phyloP scores from a whole-genome alignment of 768 basidiomycete genomes.

The Mycena floridula region DNA sequence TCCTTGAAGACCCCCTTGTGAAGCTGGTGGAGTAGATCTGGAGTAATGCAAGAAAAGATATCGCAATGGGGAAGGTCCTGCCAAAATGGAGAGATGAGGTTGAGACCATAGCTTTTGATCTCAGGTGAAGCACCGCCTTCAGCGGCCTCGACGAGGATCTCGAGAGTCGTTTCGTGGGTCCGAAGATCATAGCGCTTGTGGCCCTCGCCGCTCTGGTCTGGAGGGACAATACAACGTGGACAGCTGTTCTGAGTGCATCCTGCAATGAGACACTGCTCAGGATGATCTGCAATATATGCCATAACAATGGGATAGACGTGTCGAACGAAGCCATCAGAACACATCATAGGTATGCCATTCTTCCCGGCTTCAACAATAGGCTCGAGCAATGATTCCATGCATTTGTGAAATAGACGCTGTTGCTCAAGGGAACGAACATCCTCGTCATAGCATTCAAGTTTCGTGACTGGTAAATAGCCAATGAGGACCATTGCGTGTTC shows the following conservation, averaged over 20 bases:
- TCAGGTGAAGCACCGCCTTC: background rate
- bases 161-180: background rate
- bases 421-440: too few species aligned
- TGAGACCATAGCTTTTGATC: background rate
- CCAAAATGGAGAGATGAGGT: constrained; percentile 25
- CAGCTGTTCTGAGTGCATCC: constrained; percentile 6
- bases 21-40: too few species aligned
- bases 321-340: constrained; percentile 19
- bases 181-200: background rate
- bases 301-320: constrained; percentile 20
- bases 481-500: too few species aligned
- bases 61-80: constrained; percentile 19
- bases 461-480: too few species aligned
- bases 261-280: constrained; percentile 21
- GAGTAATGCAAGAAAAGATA: too few species aligned
- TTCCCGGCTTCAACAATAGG: constrained; percentile 16
- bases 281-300: constrained; percentile 20
- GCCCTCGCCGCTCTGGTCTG: constrained; percentile 5
- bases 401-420: too few species aligned
- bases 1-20: constrained; percentile 18
- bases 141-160: background rate
- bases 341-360: constrained; percentile 19
- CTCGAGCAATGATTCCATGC: too few species aligned
- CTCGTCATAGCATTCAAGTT: too few species aligned
- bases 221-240: constrained; percentile 13